Conservation (phyloP, 768 basidiomycete genomes). For the Calocybe indica region DNA sequence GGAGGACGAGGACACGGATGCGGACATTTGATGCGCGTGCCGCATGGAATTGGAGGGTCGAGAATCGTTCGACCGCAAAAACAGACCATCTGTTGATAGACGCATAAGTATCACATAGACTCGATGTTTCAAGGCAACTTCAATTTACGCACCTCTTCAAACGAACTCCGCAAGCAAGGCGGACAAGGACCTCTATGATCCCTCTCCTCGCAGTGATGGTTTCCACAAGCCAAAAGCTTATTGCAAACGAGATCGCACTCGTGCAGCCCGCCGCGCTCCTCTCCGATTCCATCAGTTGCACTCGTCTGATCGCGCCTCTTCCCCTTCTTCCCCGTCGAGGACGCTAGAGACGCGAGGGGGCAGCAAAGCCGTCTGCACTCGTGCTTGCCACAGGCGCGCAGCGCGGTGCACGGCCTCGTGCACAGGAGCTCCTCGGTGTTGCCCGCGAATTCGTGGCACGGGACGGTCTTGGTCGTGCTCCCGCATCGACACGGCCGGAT, state of each 20-base stretch:
- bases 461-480: slow-evolving; percentile 45
- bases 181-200: slow-evolving; percentile 85
- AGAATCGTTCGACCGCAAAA: slow-evolving; percentile 81
- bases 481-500: slow-evolving; percentile 87
- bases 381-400: slow-evolving; percentile 83
- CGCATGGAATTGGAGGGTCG: slow-evolving; percentile 87
- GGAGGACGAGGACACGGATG: slow-evolving; percentile 72
- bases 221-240: slow-evolving; percentile 66
- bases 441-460: slow-evolving; percentile 45
- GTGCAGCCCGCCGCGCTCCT: slow-evolving; percentile 66
- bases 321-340: slow-evolving; percentile 42
- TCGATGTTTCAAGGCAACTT: neutral
- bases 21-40: slow-evolving; percentile 68
- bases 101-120: neutral
- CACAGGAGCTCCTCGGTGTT: slow-evolving; percentile 62
- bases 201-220: slow-evolving; percentile 69
- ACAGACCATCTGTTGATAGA: slow-evolving; percentile 55
- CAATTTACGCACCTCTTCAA: slow-evolving; percentile 68
- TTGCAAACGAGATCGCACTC: slow-evolving; percentile 81
- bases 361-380: slow-evolving; percentile 85
- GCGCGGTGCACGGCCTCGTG: slow-evolving; percentile 69
- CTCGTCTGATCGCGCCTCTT: slow-evolving; percentile 41
- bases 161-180: slow-evolving; percentile 81
- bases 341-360: slow-evolving; percentile 67
- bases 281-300: slow-evolving; percentile 29